phyloP scores from a whole-genome alignment of 2,329 filamentous ascomycete genomes.

The Trichoderma polysporum region DNA sequence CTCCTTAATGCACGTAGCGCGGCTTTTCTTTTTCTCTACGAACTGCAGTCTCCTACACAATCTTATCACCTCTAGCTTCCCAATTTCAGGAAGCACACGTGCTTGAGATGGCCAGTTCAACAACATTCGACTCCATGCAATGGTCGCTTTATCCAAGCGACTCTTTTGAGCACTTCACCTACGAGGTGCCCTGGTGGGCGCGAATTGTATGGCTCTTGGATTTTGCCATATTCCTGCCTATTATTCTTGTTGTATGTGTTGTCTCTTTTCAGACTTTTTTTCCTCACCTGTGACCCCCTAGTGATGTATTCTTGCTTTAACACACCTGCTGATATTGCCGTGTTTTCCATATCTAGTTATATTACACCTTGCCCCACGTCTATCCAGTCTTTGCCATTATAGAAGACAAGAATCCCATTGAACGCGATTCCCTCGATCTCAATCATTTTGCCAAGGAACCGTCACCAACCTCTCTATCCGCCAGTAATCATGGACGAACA shows the following conservation, averaged over 20 bases:
- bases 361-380: conserved; percentile 52
- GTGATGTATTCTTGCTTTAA: not conserved
- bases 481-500: conserved; percentile 38
- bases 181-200: conserved; percentile 33
- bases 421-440: conserved; percentile 46
- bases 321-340: not conserved
- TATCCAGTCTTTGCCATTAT: conserved; percentile 57
- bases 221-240: conserved; percentile 46
- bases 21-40: not conserved
- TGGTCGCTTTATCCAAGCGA: conserved; percentile 13
- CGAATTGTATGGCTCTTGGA: conserved; percentile 41
- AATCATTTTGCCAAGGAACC: conserved; percentile 33
- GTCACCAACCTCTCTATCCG: conserved; percentile 31
- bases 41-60: too few relatives aligned
- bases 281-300: not conserved
- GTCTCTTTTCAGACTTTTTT: not conserved
- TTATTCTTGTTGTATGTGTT: conserved; percentile 43
- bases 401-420: conserved; percentile 56
- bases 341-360: conserved; percentile 35
- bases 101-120: not conserved
- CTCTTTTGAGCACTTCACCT: not conserved
- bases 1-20: not conserved
- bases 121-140: not conserved
- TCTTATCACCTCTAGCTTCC: not conserved
- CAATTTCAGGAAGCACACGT: not conserved